These are phyloP conservation scores for Pyrus betulifolia DNA, from an alignment of 306 rosid species.

Conservation along the genomic window DNA sequence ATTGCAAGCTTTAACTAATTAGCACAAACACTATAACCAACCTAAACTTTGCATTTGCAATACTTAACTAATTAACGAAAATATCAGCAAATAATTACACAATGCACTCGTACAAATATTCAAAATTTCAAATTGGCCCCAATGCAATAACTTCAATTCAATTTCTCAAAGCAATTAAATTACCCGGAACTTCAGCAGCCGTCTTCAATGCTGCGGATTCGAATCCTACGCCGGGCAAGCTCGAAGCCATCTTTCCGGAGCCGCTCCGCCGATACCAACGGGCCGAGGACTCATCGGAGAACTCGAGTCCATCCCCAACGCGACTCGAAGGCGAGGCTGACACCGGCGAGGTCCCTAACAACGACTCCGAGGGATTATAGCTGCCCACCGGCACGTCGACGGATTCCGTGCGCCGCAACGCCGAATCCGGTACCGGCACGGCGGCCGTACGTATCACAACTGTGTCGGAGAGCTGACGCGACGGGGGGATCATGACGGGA, in stretches of 20 bases:
- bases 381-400: slow-evolving; percentile 45
- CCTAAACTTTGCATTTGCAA: not conserved
- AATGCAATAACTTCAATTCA: not conserved
- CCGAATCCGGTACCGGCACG: slow-evolving; percentile 50
- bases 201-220: slow-evolving; percentile 23
- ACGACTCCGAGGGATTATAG: slow-evolving; percentile 40
- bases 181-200: slow-evolving; percentile 33
- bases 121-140: not conserved
- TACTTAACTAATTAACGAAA: not conserved
- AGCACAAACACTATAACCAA: not conserved
- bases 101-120: not conserved
- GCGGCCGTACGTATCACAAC: slow-evolving; percentile 37
- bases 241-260: slow-evolving; percentile 34
- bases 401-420: slow-evolving; percentile 27
- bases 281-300: slow-evolving; percentile 46
- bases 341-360: slow-evolving; percentile 42
- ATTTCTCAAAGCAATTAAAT: not conserved
- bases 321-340: slow-evolving; percentile 44
- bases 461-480: slow-evolving; percentile 47
- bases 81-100: not conserved
- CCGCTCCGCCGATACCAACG: slow-evolving; percentile 29
- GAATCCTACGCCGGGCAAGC: slow-evolving; percentile 31
- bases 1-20: not conserved
- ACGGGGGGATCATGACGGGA: slow-evolving; percentile 68
- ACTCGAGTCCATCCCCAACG: slow-evolving; percentile 37